Conservation (phyloP, 768 basidiomycete genomes). For the Neoboletus brunneissimus region DNA sequence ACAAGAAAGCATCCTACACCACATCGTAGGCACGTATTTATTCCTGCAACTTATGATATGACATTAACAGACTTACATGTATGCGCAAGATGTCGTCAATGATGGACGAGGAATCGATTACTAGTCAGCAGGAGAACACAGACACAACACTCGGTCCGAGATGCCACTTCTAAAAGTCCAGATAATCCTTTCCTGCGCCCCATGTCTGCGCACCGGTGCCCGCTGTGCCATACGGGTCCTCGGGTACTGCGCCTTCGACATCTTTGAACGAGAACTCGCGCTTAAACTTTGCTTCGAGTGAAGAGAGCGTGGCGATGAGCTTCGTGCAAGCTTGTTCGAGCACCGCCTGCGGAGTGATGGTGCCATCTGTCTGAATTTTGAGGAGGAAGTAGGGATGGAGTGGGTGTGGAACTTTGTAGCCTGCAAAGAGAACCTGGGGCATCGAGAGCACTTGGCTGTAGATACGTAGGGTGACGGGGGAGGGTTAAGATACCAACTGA, state of each 20-base stretch:
- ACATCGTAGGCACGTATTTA: background rate
- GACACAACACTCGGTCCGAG: background rate
- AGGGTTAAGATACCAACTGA: background rate
- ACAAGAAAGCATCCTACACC: background rate
- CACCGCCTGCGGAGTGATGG: slow-evolving; percentile 73
- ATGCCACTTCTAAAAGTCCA: slow-evolving; percentile 45
- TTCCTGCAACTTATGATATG: background rate
- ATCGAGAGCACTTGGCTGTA: slow-evolving; percentile 84
- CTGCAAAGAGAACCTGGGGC: slow-evolving; percentile 89
- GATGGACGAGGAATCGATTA: background rate
- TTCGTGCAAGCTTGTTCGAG: slow-evolving; percentile 82
- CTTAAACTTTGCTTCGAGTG: slow-evolving; percentile 74
- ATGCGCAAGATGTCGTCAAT: background rate
- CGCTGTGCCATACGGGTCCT: slow-evolving; percentile 50
- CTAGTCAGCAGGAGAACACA: background rate
- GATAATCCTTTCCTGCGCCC: slow-evolving; percentile 50
- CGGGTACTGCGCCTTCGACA: slow-evolving; percentile 47
- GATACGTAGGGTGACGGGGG: slow-evolving; percentile 5
- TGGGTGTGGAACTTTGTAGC: slow-evolving; percentile 97
- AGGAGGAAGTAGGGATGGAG: slow-evolving; percentile 91
- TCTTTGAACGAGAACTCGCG: slow-evolving; percentile 81
- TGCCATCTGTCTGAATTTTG: slow-evolving; percentile 94
- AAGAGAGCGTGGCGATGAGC: slow-evolving; percentile 68
- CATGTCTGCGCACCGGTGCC: slow-evolving; percentile 42
- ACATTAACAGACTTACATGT: slow-evolving; percentile 2